These are phyloP conservation scores for Acanthochlamys bracteata DNA, from an alignment of 106 monocot species.

Conservation along the genomic window DNA sequence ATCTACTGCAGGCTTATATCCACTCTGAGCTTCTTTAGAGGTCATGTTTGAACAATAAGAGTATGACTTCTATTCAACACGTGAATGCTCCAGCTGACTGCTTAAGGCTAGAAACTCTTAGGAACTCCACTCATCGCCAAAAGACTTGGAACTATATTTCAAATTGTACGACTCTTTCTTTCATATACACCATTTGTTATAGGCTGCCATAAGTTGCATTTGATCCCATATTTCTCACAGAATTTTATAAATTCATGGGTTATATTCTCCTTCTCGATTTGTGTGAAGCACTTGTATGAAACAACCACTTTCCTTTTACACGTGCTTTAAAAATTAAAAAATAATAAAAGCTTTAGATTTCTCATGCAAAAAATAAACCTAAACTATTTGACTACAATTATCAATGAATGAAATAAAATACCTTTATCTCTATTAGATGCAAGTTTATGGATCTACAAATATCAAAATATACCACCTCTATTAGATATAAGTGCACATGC, in stretches of 20 bases:
- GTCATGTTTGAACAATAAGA: conserved; percentile 3
- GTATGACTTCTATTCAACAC: conserved; percentile 4
- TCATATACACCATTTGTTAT: neutral
- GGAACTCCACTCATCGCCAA: too few relatives aligned
- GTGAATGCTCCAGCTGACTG: conserved; percentile 5
- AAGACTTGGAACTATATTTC: neutral
- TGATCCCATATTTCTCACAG: conserved; percentile 8
- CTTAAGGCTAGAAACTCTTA: neutral
- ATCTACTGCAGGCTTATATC: neutral
- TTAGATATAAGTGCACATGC: too few relatives aligned
- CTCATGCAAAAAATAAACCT: conserved; percentile 8
- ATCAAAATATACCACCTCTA: conserved; percentile 14
- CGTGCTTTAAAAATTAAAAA: conserved; percentile 5
- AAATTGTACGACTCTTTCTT: neutral
- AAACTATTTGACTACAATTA: conserved; percentile 10
- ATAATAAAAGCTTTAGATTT: conserved; percentile 1
- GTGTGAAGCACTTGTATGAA: neutral
- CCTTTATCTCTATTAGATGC: conserved; percentile 17
- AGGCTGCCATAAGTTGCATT: conserved; percentile 6
- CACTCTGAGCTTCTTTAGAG: neutral
- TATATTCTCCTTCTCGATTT: conserved; percentile 4
- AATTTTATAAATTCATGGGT: conserved; percentile 2
- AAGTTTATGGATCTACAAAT: conserved; percentile 12
- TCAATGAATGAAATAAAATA: conserved; percentile 19
- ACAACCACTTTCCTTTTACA: neutral